Evolutionary conservation across 306 rosid genomes (phyloP).

Genomic region (Geum urbanum): DNA sequence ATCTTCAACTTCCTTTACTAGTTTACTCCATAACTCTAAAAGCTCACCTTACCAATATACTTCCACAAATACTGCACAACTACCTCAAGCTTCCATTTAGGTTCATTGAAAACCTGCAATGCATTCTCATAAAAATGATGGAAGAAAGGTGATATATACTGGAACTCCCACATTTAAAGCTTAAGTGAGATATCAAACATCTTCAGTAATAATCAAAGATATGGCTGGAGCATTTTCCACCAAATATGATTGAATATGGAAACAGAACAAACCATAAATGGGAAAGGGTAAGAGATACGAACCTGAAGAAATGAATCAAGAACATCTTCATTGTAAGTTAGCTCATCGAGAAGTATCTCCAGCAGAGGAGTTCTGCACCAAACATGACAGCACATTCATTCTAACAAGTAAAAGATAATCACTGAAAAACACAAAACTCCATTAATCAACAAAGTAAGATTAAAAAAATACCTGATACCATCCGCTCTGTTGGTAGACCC

Average conservation of each 20-base stretch:
- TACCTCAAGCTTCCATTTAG: conserved; percentile 83
- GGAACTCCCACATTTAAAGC: not conserved
- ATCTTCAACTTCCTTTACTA: too few species aligned
- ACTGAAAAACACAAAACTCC: not conserved
- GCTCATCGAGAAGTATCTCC: conserved; percentile 76
- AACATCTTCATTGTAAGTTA: conserved; percentile 55
- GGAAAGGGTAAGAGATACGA: conserved; percentile 1
- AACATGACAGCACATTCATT: conserved; percentile 18
- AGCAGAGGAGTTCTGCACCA: conserved; percentile 65
- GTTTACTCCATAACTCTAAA: not conserved
- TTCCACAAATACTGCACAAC: conserved; percentile 75
- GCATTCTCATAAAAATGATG: conserved; percentile 26
- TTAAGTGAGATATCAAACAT: not conserved
- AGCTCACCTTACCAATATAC: conserved; percentile 65
- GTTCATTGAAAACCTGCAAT: conserved; percentile 53
- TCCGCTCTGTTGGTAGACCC: conserved; percentile 72
- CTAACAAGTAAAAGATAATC: not conserved
- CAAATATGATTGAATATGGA: not conserved
- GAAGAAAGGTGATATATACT: not conserved
- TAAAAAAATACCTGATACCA: conserved; percentile 56
- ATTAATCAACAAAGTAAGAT: conserved; percentile 9
- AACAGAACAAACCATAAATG: not conserved
- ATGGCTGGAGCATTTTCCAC: not conserved
- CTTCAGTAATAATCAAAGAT: not conserved
- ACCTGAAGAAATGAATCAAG: conserved; percentile 76